Conservation (phyloP, 257 asterid genomes). For the Gardenia jasminoides region DNA sequence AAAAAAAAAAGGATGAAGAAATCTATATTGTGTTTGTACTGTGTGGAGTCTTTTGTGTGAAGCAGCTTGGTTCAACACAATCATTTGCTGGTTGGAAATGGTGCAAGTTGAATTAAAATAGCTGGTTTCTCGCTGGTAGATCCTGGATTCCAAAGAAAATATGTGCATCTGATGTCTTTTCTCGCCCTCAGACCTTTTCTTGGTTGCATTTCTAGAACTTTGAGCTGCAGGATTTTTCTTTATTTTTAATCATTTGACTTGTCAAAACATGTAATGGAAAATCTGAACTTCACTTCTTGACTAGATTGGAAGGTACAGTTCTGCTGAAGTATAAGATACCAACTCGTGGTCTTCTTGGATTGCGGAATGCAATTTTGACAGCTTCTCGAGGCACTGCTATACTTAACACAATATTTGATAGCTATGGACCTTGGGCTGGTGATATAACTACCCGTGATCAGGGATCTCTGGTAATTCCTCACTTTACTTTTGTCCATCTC, state of each 20-base stretch:
- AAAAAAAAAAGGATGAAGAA: background rate
- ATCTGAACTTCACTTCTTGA: conserved; percentile 12
- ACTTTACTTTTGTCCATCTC: background rate
- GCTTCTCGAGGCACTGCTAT: conserved; percentile 97
- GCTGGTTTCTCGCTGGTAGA: background rate
- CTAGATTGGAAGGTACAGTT: conserved; percentile 80
- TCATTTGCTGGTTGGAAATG: background rate
- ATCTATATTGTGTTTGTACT: background rate
- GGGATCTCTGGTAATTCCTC: conserved; percentile 79
- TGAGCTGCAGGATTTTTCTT: background rate
- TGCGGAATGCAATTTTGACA: conserved; percentile 82
- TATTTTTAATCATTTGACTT: background rate
- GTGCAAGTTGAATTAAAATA: background rate
- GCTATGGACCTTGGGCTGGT: conserved; percentile 96
- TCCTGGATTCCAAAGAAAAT: background rate
- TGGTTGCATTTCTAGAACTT: background rate
- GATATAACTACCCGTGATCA: conserved; percentile 90
- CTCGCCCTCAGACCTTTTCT: background rate
- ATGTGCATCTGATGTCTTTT: background rate
- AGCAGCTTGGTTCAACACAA: background rate
- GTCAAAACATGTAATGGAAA: conserved; percentile 15
- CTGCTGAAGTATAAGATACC: conserved; percentile 83
- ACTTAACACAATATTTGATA: conserved; percentile 85
- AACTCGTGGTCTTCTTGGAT: conserved; percentile 93
- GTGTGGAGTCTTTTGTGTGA: background rate